Evolutionary conservation across 2,329 filamentous ascomycete species (phyloP).

Genomic region (Penicillium freii): DNA sequence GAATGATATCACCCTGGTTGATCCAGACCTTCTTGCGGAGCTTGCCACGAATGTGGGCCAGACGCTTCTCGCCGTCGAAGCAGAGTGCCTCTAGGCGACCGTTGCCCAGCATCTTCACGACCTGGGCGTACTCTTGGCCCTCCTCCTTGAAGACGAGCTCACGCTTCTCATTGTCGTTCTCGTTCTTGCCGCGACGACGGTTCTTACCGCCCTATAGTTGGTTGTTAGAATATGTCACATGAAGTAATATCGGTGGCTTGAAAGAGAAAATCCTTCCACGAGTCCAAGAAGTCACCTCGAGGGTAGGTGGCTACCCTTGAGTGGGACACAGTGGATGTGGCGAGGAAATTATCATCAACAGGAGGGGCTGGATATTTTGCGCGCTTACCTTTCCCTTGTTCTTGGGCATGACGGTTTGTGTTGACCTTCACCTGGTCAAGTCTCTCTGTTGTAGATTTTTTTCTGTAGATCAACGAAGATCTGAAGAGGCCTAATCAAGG

Average conservation of each 20-base stretch:
- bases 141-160: slow-evolving; percentile 99
- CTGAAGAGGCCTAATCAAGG: slow-evolving; percentile 17
- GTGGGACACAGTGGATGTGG: slow-evolving; percentile 16
- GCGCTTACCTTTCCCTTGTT: slow-evolving; percentile 93
- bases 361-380: slow-evolving; percentile 28
- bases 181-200: slow-evolving; percentile 96
- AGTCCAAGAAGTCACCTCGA: not conserved
- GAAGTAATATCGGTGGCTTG: not conserved
- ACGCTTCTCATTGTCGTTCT: slow-evolving; percentile 98
- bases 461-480: slow-evolving; percentile 19
- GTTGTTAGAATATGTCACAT: slow-evolving; percentile 29
- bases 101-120: slow-evolving; percentile 95
- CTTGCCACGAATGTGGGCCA: slow-evolving; percentile 88
- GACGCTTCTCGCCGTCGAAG: slow-evolving; percentile 88
- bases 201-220: slow-evolving; percentile 89
- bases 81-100: slow-evolving; percentile 89
- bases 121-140: slow-evolving; percentile 86
- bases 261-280: not conserved
- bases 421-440: slow-evolving; percentile 28
- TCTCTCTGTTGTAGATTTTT: slow-evolving; percentile 17
- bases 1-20: slow-evolving; percentile 95
- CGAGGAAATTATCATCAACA: slow-evolving; percentile 22
- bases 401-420: slow-evolving; percentile 76
- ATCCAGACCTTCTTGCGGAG: slow-evolving; percentile 99
- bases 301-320: slow-evolving; percentile 2